These are phyloP conservation scores for Xerocomus minutiporus DNA, from an alignment of 1,284 basidiomycete genomes.

Conservation along the genomic window DNA sequence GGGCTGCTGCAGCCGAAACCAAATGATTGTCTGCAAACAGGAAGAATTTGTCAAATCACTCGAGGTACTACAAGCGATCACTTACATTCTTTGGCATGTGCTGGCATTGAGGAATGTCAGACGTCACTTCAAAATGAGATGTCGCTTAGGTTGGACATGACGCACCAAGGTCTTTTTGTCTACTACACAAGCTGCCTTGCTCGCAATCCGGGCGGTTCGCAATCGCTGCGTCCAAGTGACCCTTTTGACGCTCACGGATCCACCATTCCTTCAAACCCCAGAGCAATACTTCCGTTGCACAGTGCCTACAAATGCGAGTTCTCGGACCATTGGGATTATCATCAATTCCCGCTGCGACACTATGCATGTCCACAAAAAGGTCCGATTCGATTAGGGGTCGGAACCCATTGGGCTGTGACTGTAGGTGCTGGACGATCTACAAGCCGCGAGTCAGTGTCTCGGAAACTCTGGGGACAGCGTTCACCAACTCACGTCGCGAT, in stretches of 20 bases:
- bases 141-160: conserved; percentile 7
- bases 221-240: conserved; percentile 51
- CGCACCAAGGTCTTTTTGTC: conserved; percentile 63
- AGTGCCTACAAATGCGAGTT: conserved; percentile 58
- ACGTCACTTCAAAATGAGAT: neutral
- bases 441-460: conserved; percentile 6
- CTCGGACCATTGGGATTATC: conserved; percentile 53
- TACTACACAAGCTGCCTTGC: conserved; percentile 50
- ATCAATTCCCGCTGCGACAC: conserved; percentile 48
- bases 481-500: conserved; percentile 53
- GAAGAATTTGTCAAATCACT: conserved; percentile 5
- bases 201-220: conserved; percentile 59
- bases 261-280: conserved; percentile 77
- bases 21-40: conserved; percentile 46
- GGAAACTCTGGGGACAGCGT: conserved; percentile 3
- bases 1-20: conserved; percentile 23
- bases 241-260: conserved; percentile 67
- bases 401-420: conserved; percentile 58
- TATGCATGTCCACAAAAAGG: conserved; percentile 63
- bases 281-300: conserved; percentile 66
- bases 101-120: conserved; percentile 33
- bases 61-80: conserved; percentile 4
- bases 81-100: conserved; percentile 69
- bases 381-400: conserved; percentile 61
- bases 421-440: conserved; percentile 59